Percentiles rank a stretch among this genome's conserved stretches.
These are phyloP conservation scores for Silene coronaria DNA, from an alignment of 179 eudicot genomes.

Conservation along the genomic window DNA sequence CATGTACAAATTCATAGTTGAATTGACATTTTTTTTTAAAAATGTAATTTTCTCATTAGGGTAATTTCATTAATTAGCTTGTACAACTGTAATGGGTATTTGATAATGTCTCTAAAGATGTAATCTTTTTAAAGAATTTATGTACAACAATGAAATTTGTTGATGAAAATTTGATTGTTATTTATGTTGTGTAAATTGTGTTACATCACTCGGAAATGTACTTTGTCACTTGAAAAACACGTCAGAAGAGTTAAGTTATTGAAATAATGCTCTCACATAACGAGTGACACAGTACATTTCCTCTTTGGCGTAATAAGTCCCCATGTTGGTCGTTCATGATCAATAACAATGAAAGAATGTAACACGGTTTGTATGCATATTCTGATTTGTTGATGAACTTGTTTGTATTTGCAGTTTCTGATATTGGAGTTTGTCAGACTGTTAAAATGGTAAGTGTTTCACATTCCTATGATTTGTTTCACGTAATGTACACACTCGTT, in stretches of 20 bases:
- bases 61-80: not conserved
- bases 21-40: too few relatives aligned
- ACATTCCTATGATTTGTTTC: not conserved
- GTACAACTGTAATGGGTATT: not conserved
- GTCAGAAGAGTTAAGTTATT: too few relatives aligned
- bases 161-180: too few relatives aligned
- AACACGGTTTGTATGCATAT: not conserved
- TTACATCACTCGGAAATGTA: too few relatives aligned
- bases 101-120: not conserved
- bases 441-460: constrained; percentile 8
- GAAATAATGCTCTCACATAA: too few relatives aligned
- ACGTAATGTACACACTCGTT: not conserved
- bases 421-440: constrained; percentile 4
- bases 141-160: not conserved
- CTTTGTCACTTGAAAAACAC: too few relatives aligned
- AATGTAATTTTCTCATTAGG: too few relatives aligned
- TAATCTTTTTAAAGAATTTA: not conserved
- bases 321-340: not conserved
- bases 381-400: not conserved
- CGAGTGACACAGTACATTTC: too few relatives aligned
- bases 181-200: too few relatives aligned
- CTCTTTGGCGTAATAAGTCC: too few relatives aligned
- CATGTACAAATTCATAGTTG: too few relatives aligned
- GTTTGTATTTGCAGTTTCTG: constrained; percentile 4
- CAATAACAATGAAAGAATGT: not conserved